Percentiles rank a stretch among this genome's conserved stretches.
Conservation (phyloP, 306 rosid genomes). For the Biancaea sappan region DNA sequence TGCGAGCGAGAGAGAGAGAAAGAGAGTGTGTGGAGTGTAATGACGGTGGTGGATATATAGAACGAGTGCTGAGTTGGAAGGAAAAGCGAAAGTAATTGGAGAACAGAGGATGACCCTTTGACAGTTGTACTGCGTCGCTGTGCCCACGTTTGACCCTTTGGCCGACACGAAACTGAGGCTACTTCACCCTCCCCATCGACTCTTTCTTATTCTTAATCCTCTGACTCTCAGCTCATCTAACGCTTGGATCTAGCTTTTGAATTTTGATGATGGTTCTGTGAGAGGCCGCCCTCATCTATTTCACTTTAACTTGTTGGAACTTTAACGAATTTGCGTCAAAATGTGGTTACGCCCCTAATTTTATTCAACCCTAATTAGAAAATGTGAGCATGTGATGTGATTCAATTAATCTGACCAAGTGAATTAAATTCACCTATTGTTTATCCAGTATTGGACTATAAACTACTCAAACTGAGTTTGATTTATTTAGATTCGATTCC, state of each 20-base stretch:
- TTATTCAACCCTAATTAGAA: not conserved
- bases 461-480: not conserved
- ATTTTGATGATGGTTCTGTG: not conserved
- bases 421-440: not conserved
- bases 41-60: not conserved
- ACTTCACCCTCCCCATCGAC: too few relatives aligned
- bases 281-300: not conserved
- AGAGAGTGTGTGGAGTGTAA: not conserved
- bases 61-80: not conserved
- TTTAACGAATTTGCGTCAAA: constrained; percentile 3
- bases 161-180: constrained; percentile 44
- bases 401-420: too few relatives aligned
- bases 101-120: constrained; percentile 17
- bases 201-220: too few relatives aligned
- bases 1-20: not conserved
- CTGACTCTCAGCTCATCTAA: too few relatives aligned
- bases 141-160: not conserved
- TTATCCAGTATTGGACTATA: not conserved
- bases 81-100: constrained; percentile 10
- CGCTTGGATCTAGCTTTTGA: not conserved
- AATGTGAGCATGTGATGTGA: not conserved
- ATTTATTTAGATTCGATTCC: not conserved
- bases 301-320: not conserved
- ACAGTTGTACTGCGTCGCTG: constrained; percentile 28
- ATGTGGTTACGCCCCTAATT: not conserved